Evolutionary conservation across 2,329 filamentous ascomycete species (phyloP).

Genomic region (Domatiomyces globalis): DNA sequence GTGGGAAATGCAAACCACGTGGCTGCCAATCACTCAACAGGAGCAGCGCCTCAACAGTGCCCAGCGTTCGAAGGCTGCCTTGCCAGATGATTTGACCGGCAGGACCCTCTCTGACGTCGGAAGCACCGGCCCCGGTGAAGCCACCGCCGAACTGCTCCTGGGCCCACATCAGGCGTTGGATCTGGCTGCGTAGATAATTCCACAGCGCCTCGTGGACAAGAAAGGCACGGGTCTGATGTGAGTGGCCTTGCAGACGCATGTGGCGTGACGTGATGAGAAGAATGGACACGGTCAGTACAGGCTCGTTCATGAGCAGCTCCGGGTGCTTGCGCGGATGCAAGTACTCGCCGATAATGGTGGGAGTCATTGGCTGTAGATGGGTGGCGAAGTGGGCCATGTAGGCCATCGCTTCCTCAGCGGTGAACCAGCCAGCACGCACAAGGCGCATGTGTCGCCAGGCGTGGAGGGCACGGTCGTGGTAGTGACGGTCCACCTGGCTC

Average conservation of each 20-base stretch:
- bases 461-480: slow-evolving; percentile 43
- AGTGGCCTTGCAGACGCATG: slow-evolving; percentile 62
- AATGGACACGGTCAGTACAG: slow-evolving; percentile 80
- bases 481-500: neutral
- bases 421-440: slow-evolving; percentile 94
- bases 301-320: slow-evolving; percentile 74
- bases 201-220: slow-evolving; percentile 92
- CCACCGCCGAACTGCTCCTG: slow-evolving; percentile 90
- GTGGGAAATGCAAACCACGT: slow-evolving; percentile 81
- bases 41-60: slow-evolving; percentile 86
- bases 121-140: slow-evolving; percentile 58
- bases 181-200: slow-evolving; percentile 88
- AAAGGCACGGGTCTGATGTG: slow-evolving; percentile 68
- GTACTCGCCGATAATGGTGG: slow-evolving; percentile 85
- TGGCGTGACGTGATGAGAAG: slow-evolving; percentile 85
- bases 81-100: slow-evolving; percentile 41
- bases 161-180: slow-evolving; percentile 86
- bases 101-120: slow-evolving; percentile 52
- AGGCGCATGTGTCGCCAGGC: slow-evolving; percentile 91
- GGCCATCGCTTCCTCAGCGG: slow-evolving; percentile 76
- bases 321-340: slow-evolving; percentile 65
- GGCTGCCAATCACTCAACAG: slow-evolving; percentile 97
- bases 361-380: slow-evolving; percentile 79
- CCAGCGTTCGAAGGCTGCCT: slow-evolving; percentile 72
- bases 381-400: slow-evolving; percentile 96